Base-by-base conservation (phyloP, 208 protist genomes). In the Leishmania tropica region DNA sequence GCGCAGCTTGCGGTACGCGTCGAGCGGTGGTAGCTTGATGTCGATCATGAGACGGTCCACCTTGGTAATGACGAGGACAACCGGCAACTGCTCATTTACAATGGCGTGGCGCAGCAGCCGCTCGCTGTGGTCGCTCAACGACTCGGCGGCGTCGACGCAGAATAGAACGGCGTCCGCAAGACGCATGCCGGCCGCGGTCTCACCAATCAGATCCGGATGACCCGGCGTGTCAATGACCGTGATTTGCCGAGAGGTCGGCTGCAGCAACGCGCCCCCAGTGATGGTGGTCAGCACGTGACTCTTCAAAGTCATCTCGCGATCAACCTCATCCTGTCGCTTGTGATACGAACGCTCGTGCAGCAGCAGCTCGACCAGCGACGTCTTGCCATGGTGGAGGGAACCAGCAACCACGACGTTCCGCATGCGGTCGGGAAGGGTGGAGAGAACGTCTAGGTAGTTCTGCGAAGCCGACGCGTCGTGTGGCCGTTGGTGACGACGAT, bases 161-260 rank as follows among this genome's bases (percentile, higher is more conserved):
- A 99, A 80, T 2, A 99, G 75, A 2, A 92, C 97, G 31, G 98
- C 99, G 83, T 99, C 99, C 40, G 90, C 93, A 15, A 99, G 79
- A n/a, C 98, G 90, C 40, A 99, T 77, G 0, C 94, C 94, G 5
- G 98, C 95, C 19, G 92, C 89, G 4, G 93, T 94, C 85, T 99
- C 99, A 68, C 99, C 99, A 21, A 88, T 88, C 85, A 99, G 99
- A 76, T 99, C 98, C 31, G 98, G 93, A 85, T 99, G 99, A 3
- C 99, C 98, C 19, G 99, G 99, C 4, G 99, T 99, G 94, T 99
- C 99, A 17, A 99, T 90, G 31, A 99, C 82, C 80, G 99, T 99
- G 8, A 99, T 58, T 21, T 99, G 88, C 73, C 90, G 89, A 53
- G 89, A 89, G 0, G 91, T 80, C 1, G 84, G 75, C 81, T 97